phyloP scores from a whole-genome alignment of 805 yeast genomes.

The Candida maltosa region DNA sequence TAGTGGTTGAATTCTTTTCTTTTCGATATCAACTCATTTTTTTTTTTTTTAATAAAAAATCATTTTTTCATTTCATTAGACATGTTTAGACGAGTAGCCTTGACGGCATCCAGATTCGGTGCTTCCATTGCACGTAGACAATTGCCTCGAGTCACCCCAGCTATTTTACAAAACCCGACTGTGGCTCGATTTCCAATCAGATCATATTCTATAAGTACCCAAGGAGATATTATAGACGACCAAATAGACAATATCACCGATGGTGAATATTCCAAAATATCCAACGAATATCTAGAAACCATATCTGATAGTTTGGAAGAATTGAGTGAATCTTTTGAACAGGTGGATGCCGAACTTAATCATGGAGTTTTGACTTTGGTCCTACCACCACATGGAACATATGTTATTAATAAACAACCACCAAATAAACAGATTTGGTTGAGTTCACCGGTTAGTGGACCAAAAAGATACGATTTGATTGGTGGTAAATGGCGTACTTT shows the following conservation, averaged over 20 bases:
- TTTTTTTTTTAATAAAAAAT: too few relatives aligned
- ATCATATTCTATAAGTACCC: constrained; percentile 33
- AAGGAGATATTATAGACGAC: constrained; percentile 51
- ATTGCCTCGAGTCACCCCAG: too few relatives aligned
- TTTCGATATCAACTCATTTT: too few relatives aligned
- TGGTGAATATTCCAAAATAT: constrained; percentile 57
- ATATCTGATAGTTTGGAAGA: constrained; percentile 66
- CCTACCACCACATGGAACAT: constrained; percentile 72
- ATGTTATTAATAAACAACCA: constrained; percentile 94
- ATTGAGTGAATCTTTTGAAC: constrained; percentile 59
- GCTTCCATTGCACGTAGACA: too few relatives aligned
- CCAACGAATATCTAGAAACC: constrained; percentile 69
- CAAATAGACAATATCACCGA: constrained; percentile 47
- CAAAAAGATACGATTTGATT: constrained; percentile 69
- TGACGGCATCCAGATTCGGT: too few relatives aligned
- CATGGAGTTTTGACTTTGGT: constrained; percentile 84
- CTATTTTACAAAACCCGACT: too few relatives aligned
- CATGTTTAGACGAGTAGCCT: too few relatives aligned
- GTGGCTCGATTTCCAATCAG: constrained; percentile 5
- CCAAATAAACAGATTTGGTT: constrained; percentile 97
- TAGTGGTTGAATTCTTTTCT: too few relatives aligned
- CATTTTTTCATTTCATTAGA: too few relatives aligned
- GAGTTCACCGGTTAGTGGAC: constrained; percentile 90
- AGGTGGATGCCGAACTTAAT: constrained; percentile 71
- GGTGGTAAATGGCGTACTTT: constrained; percentile 76